Conservation (phyloP, 495 filamentous ascomycete genomes). For the Viridothelium virens region DNA sequence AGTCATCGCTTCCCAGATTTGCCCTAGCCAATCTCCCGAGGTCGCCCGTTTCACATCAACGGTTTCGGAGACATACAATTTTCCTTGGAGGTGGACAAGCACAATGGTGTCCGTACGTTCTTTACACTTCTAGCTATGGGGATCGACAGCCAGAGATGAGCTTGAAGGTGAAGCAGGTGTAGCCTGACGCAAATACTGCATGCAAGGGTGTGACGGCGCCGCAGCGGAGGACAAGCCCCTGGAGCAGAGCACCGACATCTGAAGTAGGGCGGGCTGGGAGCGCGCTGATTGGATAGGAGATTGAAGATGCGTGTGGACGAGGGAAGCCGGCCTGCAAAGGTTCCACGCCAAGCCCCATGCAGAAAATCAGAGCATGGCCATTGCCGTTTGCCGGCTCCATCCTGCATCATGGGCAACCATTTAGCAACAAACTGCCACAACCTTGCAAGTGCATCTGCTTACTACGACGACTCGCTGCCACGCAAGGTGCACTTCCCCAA, state of each 20-base stretch:
- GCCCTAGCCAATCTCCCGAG: slow-evolving; percentile 5
- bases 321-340: background rate
- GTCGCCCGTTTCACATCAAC: slow-evolving; percentile 6
- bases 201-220: slow-evolving; percentile 3
- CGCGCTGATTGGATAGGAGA: slow-evolving; percentile 9
- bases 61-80: background rate
- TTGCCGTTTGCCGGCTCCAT: slow-evolving; percentile 13
- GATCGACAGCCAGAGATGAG: background rate
- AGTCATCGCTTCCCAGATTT: background rate
- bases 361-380: slow-evolving; percentile 7
- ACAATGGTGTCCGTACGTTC: background rate
- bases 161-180: background rate
- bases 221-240: background rate
- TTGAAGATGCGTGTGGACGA: slow-evolving; percentile 12
- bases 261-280: background rate
- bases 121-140: background rate
- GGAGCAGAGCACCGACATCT: slow-evolving; percentile 1
- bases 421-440: slow-evolving; percentile 13
- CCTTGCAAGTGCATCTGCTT: slow-evolving; percentile 14
- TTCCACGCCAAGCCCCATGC: slow-evolving; percentile 5
- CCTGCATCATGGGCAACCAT: slow-evolving; percentile 6
- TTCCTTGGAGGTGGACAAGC: too few relatives aligned
- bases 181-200: slow-evolving; percentile 1
- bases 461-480: slow-evolving; percentile 10
- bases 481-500: background rate